A percentile compares a stretch with the other conserved stretches of the same genome.
Evolutionary conservation across 805 yeast species (phyloP).

Genomic region (Spathaspora girioi): DNA sequence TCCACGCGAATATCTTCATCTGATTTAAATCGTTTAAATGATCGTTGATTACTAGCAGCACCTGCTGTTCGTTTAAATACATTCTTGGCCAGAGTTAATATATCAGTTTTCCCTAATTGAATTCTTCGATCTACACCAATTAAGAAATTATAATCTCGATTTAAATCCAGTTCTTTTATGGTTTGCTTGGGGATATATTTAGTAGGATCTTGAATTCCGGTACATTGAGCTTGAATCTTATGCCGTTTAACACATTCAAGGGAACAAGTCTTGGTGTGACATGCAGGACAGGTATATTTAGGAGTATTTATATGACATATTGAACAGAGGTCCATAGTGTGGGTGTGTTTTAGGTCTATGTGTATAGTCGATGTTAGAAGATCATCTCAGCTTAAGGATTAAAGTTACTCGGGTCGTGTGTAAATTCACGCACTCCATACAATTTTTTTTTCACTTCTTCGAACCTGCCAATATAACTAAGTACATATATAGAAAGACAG

Average conservation of each 20-base stretch:
- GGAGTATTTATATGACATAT: constrained; percentile 34
- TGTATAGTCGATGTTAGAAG: background rate
- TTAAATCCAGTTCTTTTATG: constrained; percentile 44
- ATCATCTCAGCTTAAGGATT: background rate
- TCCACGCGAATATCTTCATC: constrained; percentile 21
- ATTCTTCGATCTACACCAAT: constrained; percentile 56
- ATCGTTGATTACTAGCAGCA: constrained; percentile 15
- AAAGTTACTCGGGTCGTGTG: background rate
- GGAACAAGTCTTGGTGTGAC: constrained; percentile 64
- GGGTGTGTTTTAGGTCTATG: background rate
- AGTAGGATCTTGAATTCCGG: constrained; percentile 63
- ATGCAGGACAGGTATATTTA: constrained; percentile 82
- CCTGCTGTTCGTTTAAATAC: constrained; percentile 29
- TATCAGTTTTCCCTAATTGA: constrained; percentile 54
- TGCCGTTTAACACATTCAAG: constrained; percentile 69
- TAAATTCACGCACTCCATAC: background rate
- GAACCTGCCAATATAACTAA: background rate
- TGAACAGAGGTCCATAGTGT: constrained; percentile 18
- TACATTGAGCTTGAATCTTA: constrained; percentile 58
- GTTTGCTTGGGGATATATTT: constrained; percentile 49
- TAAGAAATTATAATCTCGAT: constrained; percentile 81
- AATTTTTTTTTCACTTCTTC: background rate
- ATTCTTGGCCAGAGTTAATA: constrained; percentile 37
- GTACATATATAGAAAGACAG: background rate
- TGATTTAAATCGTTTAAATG: constrained; percentile 16